These are phyloP conservation scores for Ammopiptanthus mongolicus DNA, from an alignment of 306 rosid genomes.

Conservation along the genomic window DNA sequence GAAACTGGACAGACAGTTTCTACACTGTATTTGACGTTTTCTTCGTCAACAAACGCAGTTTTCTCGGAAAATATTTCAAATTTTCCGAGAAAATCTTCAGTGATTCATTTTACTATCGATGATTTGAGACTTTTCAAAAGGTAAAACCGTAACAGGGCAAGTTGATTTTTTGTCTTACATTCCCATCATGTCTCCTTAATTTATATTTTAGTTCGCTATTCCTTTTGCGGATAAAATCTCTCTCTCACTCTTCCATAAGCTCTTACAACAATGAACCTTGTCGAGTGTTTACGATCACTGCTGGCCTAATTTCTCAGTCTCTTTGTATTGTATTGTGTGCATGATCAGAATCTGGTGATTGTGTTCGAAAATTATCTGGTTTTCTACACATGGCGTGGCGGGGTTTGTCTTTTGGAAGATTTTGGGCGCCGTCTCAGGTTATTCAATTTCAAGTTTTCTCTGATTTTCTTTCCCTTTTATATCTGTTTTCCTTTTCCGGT, in stretches of 20 bases:
- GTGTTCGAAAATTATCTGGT: neutral
- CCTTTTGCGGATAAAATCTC: constrained; percentile 26
- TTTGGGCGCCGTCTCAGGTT: constrained; percentile 24
- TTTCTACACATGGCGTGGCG: constrained; percentile 27
- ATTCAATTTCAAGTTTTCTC: neutral
- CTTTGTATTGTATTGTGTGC: neutral
- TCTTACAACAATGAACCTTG: neutral
- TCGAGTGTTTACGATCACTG: neutral
- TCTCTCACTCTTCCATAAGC: neutral
- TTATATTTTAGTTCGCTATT: neutral
- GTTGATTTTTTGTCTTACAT: neutral
- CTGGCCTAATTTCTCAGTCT: neutral
- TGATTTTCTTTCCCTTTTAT: neutral
- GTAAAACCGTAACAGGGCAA: neutral
- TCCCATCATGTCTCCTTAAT: neutral
- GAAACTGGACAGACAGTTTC: neutral
- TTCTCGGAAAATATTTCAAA: neutral
- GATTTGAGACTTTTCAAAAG: neutral
- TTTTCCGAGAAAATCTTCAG: neutral
- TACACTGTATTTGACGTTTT: neutral
- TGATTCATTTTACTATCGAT: neutral
- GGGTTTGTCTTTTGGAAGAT: constrained; percentile 15
- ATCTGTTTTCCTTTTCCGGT: too few relatives aligned
- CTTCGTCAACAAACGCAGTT: neutral
- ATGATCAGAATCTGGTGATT: neutral